Percentiles rank a stretch among this genome's conserved stretches.
Evolutionary conservation across 371 early-diverging fungal genomes (phyloP).

Genomic region (Mortierella sp.): DNA sequence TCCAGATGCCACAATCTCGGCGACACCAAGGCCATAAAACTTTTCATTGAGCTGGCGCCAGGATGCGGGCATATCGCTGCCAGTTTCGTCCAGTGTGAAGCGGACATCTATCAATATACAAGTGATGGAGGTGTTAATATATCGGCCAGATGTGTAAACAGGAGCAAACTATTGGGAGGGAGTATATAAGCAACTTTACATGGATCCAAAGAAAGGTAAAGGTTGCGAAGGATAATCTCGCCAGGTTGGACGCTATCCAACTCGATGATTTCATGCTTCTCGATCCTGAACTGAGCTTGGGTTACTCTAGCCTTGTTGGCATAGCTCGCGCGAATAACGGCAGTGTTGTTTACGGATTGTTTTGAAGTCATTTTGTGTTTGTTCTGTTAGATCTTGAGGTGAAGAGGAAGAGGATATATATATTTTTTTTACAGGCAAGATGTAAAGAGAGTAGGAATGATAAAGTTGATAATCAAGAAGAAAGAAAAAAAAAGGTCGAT

Average conservation of each 20-base stretch:
- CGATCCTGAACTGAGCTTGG: constrained; percentile 27
- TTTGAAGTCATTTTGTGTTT: constrained; percentile 6
- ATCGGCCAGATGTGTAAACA: too few relatives aligned
- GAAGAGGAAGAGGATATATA: not conserved
- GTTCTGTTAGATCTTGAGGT: not conserved
- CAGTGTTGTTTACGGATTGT: constrained; percentile 30
- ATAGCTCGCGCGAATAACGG: constrained; percentile 42
- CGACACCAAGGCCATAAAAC: constrained; percentile 40
- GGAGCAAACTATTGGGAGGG: too few relatives aligned
- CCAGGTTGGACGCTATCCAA: constrained; percentile 24
- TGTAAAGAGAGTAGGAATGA: too few relatives aligned
- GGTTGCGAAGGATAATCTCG: constrained; percentile 42
- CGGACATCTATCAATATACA: constrained; percentile 25
- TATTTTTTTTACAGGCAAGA: too few relatives aligned
- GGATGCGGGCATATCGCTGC: constrained; percentile 11
- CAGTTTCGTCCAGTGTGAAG: constrained; percentile 27
- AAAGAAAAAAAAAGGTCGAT: too few relatives aligned
- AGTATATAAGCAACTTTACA: constrained; percentile 36
- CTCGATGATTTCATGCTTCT: constrained; percentile 30
- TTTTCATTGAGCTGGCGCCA: constrained; percentile 22
- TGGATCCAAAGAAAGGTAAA: constrained; percentile 48
- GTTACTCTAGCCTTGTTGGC: constrained; percentile 40
- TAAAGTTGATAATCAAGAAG: too few relatives aligned
- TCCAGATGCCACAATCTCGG: constrained; percentile 46
- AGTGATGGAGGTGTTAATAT: not conserved